Evolutionary conservation across 2,329 filamentous ascomycete genomes (phyloP).

Genomic region (Magnaporthiopsis rhizophila): DNA sequence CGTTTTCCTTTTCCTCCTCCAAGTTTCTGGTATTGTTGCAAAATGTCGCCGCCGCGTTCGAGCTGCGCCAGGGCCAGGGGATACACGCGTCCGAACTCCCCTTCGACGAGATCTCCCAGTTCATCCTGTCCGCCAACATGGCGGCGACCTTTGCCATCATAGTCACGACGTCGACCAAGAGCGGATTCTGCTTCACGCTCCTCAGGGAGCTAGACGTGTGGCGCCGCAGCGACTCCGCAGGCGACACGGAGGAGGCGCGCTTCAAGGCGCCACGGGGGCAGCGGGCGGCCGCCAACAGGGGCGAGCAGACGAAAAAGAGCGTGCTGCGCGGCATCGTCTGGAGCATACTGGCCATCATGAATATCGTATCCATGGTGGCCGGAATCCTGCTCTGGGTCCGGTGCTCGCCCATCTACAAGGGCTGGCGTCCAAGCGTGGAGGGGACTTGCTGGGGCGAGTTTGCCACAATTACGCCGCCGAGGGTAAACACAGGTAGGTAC

Average conservation of each 20-base stretch:
- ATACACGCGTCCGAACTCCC: neutral
- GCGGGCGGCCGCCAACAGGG: neutral
- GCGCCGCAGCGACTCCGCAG: neutral
- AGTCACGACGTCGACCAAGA: constrained; percentile 1
- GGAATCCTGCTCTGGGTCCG: constrained; percentile 2
- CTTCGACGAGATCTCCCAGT: neutral
- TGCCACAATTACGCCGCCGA: neutral
- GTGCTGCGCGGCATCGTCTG: constrained; percentile 1
- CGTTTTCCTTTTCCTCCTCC: neutral
- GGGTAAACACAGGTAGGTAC: neutral
- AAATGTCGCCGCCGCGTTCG: neutral
- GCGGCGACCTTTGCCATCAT: constrained; percentile 4
- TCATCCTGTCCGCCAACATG: constrained; percentile 1
- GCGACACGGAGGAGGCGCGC: neutral
- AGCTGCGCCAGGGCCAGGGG: neutral
- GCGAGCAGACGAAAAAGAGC: neutral
- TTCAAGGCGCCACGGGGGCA: neutral
- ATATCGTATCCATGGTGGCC: constrained; percentile 1
- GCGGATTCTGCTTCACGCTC: constrained; percentile 2
- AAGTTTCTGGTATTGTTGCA: neutral
- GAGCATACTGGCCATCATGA: neutral
- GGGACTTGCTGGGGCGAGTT: constrained; percentile 1
- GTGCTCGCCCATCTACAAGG: constrained; percentile 5
- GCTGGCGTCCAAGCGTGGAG: neutral
- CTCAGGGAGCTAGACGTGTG: neutral